Evolutionary conservation across 164 flowering plant genomes (phyloP).

Genomic region (Vitis rupestris): DNA sequence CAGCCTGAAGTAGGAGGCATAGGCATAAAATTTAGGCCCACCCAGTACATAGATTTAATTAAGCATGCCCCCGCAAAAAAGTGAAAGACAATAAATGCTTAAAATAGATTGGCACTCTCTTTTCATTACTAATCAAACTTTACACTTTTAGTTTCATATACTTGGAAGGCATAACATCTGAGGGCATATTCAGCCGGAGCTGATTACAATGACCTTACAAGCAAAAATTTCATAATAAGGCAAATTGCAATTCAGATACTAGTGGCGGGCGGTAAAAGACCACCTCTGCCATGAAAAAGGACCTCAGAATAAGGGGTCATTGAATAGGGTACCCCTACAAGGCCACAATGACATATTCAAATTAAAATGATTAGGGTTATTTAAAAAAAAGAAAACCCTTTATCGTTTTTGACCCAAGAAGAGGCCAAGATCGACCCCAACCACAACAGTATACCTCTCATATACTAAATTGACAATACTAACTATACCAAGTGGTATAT

Average conservation of each 20-base stretch:
- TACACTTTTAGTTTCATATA: slow-evolving; percentile 4
- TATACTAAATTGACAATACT: slow-evolving; percentile 3
- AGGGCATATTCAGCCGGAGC: background rate
- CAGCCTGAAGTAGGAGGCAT: no score
- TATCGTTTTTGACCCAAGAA: slow-evolving; percentile 7
- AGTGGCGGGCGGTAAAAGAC: slow-evolving; percentile 38
- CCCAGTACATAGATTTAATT: background rate
- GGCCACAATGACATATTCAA: background rate
- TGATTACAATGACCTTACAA: slow-evolving; percentile 12
- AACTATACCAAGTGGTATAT: no score
- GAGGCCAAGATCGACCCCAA: slow-evolving; percentile 9
- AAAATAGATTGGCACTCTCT: background rate
- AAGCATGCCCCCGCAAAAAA: background rate
- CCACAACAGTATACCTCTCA: slow-evolving; percentile 1
- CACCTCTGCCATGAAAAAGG: slow-evolving; percentile 35
- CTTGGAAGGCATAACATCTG: background rate
- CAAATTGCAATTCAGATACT: background rate
- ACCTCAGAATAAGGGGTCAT: slow-evolving; percentile 4
- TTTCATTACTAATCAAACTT: slow-evolving; percentile 10
- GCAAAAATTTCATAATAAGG: background rate
- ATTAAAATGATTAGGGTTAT: slow-evolving; percentile 10
- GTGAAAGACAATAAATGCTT: background rate
- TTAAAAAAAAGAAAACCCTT: slow-evolving; percentile 19
- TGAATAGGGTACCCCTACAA: slow-evolving; percentile 5
- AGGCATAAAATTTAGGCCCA: background rate